Evolutionary conservation across 208 protist genomes (phyloP), one percentile per base, ranked within the genome.

Genomic region (Acanthamoeba sp.): DNA sequence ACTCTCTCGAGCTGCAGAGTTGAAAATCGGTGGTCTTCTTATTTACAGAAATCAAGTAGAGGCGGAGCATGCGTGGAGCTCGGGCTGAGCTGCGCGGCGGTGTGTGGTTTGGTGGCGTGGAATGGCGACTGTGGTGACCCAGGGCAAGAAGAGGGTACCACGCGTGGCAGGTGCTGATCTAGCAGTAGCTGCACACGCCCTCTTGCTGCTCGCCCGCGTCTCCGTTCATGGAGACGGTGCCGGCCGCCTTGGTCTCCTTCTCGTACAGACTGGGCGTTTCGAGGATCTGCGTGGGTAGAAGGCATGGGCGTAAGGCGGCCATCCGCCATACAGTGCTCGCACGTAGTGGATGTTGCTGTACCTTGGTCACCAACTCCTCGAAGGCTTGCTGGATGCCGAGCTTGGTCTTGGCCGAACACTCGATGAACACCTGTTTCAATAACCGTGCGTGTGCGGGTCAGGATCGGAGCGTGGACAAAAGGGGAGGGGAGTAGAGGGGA

Each of bases 401-500:
- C 32, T 93, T 93, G 42, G 88, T 93, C 62, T 93, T 93, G 34
- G 88, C 88, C 14, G 64, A 82, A n/a, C 88, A 93, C 27, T 93
- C 88, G 36, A 93, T 73, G 59, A 55, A 93, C 24, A 82, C 34
- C 71, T 82, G 71, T 55, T 20, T 12, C 12, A 12, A 22, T 16
- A 22, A 22, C 29, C 34, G 27, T 24, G 24, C 16, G 40, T 16
- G 29, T 0, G 14, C 6, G 1, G 3, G n/a, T 6, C 7, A 36
- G 66, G n/a, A 42, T n/a, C n/a, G n/a, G 36, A 38, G 32, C n/a
- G 2, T 24, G 36, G 18, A 20, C 66, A 78, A 27, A 42, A 78
- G 36, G 62, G n/a, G n/a, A n/a, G n/a, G n/a, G n/a, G n/a, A n/a
- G n/a, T n/a, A n/a, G n/a, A n/a, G n/a, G n/a, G n/a, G n/a, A n/a